Evolutionary conservation across 2,329 filamentous ascomycete genomes (phyloP), one percentile per base, ranked within the genome.

Genomic region (Parastagonospora nodorum): DNA sequence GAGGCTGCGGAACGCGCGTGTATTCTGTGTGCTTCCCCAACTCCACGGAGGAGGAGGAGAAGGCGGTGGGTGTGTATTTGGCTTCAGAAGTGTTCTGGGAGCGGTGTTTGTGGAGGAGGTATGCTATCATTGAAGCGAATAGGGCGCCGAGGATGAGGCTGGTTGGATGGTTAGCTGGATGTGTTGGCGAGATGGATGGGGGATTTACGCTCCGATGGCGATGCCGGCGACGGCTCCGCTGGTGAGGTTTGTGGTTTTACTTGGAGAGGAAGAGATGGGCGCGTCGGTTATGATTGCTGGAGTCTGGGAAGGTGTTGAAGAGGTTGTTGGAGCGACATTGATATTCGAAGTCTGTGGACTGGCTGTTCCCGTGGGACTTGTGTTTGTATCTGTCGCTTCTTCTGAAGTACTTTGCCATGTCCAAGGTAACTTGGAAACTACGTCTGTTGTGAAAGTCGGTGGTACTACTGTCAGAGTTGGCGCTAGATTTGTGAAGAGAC

Each of bases 21-120:
- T 35, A 5, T n/a, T 15, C 9, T 52, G 41, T 16, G 55, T 19
- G n/a, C 50, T 48, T 15, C 52, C 45, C 55, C 32, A 64, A 54
- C 24, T 69, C 63, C 1, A 67, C 67, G 1, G 55, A 58, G 2
- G 65, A 63, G 41, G 64, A 61, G 32, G 37, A 43, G 31, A 59
- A 63, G 45, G 49, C 56, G 16, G 51, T 53, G 24, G 59, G 61
- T 0, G 32, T 45, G 6, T 8, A 44, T 40, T 19, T 57, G 32
- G 29, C 50, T 38, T 10, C 45, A 35, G 4, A 48, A 54, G 19
- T 3, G 19, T 24, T 5, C 31, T 47, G 56, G 30, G 55, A 54
- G 9, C 63, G 58, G 24, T 61, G 60, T 41, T 66, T 71, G 60
- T 69, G 69, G 2, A 72, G 28, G 15, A 72, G 44, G 46, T 68